Percentiles rank a stretch among this genome's conserved stretches.
Evolutionary conservation across 75 land plant genomes (phyloP).

Genomic region (Azolla pinnata): DNA sequence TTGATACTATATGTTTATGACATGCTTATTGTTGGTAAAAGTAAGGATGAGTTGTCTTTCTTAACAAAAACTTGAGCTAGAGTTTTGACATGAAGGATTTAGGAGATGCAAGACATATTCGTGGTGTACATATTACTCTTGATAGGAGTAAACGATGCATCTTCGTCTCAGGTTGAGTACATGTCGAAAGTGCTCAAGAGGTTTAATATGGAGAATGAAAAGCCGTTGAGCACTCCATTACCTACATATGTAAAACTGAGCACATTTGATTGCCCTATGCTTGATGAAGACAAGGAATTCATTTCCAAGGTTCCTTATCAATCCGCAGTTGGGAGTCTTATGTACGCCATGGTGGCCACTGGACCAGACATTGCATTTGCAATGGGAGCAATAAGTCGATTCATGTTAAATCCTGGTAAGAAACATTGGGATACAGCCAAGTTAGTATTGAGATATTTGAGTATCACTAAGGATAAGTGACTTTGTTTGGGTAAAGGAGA

Average conservation of each 20-base stretch:
- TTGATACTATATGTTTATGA: constrained; percentile 31
- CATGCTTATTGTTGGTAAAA: constrained; percentile 16
- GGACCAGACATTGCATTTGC: constrained; percentile 9
- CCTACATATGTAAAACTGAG: constrained; percentile 8
- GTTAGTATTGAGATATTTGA: constrained; percentile 13
- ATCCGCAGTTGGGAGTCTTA: too few relatives aligned
- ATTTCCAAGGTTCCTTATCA: too few relatives aligned
- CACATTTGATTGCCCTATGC: constrained; percentile 5
- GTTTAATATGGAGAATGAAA: too few relatives aligned
- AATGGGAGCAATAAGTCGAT: constrained; percentile 17
- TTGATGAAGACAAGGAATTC: constrained; percentile 2
- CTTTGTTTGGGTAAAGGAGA: constrained; percentile 11
- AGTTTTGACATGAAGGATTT: constrained; percentile 21
- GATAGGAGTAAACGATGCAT: constrained; percentile 8
- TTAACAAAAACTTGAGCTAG: constrained; percentile 10
- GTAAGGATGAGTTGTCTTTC: neutral
- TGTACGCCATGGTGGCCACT: constrained; percentile 17
- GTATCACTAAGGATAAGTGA: constrained; percentile 7
- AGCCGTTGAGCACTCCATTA: constrained; percentile 11
- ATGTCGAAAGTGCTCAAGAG: constrained; percentile 8
- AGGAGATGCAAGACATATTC: constrained; percentile 12
- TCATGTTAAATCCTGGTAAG: constrained; percentile 11
- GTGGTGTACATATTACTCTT: constrained; percentile 8
- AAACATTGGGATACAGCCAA: constrained; percentile 9
- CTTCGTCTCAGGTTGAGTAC: constrained; percentile 1